A percentile compares a stretch with the other conserved stretches of the same genome.
Conservation (phyloP, 164 flowering plant species). For the Stephania yunnanensis region DNA sequence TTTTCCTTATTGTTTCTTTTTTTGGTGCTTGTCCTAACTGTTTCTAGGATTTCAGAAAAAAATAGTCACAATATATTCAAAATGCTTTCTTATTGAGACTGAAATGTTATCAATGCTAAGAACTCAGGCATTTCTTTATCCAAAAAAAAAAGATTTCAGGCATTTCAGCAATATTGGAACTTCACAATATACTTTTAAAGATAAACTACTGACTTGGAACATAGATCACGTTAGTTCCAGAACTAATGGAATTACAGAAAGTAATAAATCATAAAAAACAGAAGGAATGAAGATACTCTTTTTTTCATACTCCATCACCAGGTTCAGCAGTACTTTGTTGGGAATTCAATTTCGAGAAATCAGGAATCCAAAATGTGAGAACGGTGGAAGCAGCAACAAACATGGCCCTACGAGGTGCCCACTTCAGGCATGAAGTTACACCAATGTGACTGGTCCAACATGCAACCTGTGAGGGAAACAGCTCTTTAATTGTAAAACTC, state of each 20-base stretch:
- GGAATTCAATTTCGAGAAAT: conserved; percentile 24
- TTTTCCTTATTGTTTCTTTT: too few relatives aligned
- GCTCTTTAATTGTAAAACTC: background rate
- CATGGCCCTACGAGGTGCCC: conserved; percentile 98
- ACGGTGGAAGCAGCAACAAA: conserved; percentile 81
- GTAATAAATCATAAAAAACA: background rate
- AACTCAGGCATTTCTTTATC: background rate
- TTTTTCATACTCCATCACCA: conserved; percentile 20
- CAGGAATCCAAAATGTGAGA: conserved; percentile 92
- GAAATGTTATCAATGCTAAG: too few relatives aligned
- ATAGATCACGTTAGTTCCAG: background rate
- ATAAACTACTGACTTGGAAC: background rate
- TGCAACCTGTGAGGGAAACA: conserved; percentile 45
- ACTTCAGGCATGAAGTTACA: conserved; percentile 69
- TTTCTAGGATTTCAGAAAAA: too few relatives aligned
- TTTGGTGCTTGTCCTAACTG: too few relatives aligned
- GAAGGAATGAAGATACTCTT: conserved; percentile 3
- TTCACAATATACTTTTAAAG: background rate
- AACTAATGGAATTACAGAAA: background rate
- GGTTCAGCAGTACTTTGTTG: conserved; percentile 21
- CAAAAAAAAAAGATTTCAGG: background rate
- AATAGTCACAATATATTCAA: too few relatives aligned
- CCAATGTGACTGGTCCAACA: conserved; percentile 81
- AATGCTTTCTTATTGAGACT: too few relatives aligned
- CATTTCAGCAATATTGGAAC: background rate